These are phyloP conservation scores for Bonia amplexicaulis DNA, from an alignment of 176 grass and related monocot species.

Conservation along the genomic window DNA sequence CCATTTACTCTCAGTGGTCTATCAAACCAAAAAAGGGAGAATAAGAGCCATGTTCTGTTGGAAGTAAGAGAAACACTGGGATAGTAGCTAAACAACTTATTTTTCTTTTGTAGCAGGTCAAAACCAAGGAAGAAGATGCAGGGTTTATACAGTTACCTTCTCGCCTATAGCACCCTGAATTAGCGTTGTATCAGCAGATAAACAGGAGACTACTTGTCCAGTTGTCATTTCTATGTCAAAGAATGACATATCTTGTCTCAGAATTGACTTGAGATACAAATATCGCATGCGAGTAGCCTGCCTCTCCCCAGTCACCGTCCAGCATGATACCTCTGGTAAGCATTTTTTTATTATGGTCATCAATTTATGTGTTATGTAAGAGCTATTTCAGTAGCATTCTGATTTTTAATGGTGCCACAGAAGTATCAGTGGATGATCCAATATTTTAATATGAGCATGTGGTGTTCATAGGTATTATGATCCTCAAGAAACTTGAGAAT, in stretches of 20 bases:
- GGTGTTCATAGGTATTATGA: not conserved
- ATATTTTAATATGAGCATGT: not conserved
- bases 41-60: not conserved
- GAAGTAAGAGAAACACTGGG: not conserved
- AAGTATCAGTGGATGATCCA: not conserved
- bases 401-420: not conserved
- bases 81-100: conserved; percentile 14
- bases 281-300: conserved; percentile 52
- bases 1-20: not conserved
- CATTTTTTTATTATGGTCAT: not conserved
- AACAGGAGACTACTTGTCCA: conserved; percentile 44
- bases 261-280: conserved; percentile 49
- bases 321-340: conserved; percentile 60
- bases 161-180: conserved; percentile 71
- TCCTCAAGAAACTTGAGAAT: not conserved
- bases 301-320: conserved; percentile 61
- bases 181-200: conserved; percentile 41
- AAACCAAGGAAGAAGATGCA: not conserved
- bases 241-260: conserved; percentile 63
- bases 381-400: not conserved
- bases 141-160: conserved; percentile 37
- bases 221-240: conserved; percentile 64
- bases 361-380: not conserved
- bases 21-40: not conserved
- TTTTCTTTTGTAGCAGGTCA: conserved; percentile 5